These are phyloP conservation scores for Phytophthora ramorum DNA, from an alignment of 352 stramenopile species.

Conservation along the genomic window DNA sequence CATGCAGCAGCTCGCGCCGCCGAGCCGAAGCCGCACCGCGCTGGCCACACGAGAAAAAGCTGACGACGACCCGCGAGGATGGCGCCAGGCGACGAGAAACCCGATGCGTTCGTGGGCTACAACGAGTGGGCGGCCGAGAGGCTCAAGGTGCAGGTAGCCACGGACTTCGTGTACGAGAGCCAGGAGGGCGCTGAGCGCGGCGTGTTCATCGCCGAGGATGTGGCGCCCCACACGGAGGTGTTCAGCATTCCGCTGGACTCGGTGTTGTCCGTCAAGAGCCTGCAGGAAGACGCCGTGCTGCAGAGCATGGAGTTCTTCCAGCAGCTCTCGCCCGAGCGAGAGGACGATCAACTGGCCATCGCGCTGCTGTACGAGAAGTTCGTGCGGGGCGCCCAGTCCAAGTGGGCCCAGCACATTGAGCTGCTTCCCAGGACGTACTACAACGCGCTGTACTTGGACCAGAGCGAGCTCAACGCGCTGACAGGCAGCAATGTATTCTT, in stretches of 20 bases:
- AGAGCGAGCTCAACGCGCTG: conserved; percentile 46
- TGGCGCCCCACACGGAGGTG: conserved; percentile 73
- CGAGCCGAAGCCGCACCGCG: background rate
- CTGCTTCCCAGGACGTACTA: conserved; percentile 68
- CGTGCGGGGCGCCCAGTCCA: conserved; percentile 46
- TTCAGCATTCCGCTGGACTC: conserved; percentile 71
- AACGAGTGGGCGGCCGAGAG: conserved; percentile 71
- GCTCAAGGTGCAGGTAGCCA: conserved; percentile 66
- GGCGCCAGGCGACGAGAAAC: conserved; percentile 26
- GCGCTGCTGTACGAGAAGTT: conserved; percentile 79
- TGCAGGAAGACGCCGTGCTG: conserved; percentile 41
- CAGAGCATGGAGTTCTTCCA: conserved; percentile 59
- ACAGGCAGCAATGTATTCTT: conserved; percentile 71
- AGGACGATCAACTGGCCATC: conserved; percentile 77
- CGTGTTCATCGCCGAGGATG: conserved; percentile 85
- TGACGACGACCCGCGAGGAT: conserved; percentile 15
- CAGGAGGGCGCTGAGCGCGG: conserved; percentile 56
- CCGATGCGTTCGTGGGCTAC: conserved; percentile 67
- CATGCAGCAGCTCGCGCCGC: conserved; percentile 20
- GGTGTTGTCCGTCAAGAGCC: conserved; percentile 59
- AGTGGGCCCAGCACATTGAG: conserved; percentile 72
- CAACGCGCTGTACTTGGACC: conserved; percentile 74
- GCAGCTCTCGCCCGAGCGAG: conserved; percentile 42
- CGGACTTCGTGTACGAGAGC: conserved; percentile 87
- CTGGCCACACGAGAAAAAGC: conserved; percentile 34